phyloP scores from a whole-genome alignment of 1,284 basidiomycete genomes.

The Heterobasidion occidentale region DNA sequence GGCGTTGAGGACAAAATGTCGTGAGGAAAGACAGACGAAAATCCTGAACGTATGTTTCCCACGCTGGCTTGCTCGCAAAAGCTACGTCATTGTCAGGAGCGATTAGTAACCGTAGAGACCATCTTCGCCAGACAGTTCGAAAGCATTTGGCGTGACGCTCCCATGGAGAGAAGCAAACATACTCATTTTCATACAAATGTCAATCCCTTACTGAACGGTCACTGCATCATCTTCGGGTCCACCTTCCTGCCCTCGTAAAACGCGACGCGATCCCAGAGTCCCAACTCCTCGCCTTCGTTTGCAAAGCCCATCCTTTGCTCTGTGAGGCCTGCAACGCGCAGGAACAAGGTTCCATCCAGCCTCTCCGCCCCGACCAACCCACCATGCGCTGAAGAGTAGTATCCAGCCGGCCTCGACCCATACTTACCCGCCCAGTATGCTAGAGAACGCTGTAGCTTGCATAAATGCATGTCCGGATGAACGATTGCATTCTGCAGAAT shows the following conservation, averaged over 20 bases:
- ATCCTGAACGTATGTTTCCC: too few species aligned
- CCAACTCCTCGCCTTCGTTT: neutral
- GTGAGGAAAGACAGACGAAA: too few species aligned
- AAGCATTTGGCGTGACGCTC: too few species aligned
- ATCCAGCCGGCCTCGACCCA: conserved; percentile 31
- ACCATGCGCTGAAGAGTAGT: conserved; percentile 12
- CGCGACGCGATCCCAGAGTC: conserved; percentile 1
- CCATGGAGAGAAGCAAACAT: too few species aligned
- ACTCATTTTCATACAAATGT: too few species aligned
- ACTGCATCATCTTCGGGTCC: too few species aligned
- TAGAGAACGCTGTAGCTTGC: conserved; percentile 51
- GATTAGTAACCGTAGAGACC: too few species aligned
- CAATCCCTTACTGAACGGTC: too few species aligned
- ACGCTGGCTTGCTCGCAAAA: too few species aligned
- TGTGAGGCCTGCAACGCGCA: conserved; percentile 2
- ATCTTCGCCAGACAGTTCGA: too few species aligned
- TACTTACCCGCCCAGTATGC: conserved; percentile 44
- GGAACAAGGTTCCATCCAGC: conserved; percentile 12
- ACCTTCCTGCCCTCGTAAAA: neutral
- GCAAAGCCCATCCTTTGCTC: conserved; percentile 5
- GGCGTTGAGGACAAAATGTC: too few species aligned
- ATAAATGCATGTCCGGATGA: conserved; percentile 56
- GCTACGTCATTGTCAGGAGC: too few species aligned
- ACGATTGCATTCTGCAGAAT: conserved; percentile 39
- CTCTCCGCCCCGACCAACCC: conserved; percentile 33